These are phyloP conservation scores for Setomelanomma holmii DNA, from an alignment of 2,329 filamentous ascomycete species.

Conservation along the genomic window DNA sequence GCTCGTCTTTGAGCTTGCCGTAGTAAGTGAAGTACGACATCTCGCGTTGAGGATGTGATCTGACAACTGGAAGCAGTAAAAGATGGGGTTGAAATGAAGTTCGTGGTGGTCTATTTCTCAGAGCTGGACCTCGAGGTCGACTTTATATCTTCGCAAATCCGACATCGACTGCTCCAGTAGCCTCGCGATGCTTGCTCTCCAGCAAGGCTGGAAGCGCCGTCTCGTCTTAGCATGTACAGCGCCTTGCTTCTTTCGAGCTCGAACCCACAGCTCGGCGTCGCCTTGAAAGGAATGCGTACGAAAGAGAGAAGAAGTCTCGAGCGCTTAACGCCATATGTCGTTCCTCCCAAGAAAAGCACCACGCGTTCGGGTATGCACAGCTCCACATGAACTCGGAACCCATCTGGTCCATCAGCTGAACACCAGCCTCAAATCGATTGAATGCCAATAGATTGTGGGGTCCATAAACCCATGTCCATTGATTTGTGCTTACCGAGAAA, in stretches of 20 bases:
- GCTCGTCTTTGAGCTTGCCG: conserved; percentile 7
- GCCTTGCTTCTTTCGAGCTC: not conserved
- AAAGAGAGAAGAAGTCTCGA: too few species aligned
- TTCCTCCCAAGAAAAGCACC: not conserved
- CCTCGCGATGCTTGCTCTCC: too few species aligned
- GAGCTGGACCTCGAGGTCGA: not conserved
- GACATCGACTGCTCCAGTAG: too few species aligned
- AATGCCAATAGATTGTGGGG: too few species aligned
- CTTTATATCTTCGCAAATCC: not conserved
- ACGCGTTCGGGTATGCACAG: too few species aligned
- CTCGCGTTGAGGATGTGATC: not conserved
- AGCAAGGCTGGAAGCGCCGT: not conserved
- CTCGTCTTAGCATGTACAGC: not conserved
- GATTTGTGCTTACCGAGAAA: too few species aligned
- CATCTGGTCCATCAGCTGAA: too few species aligned
- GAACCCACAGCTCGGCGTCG: not conserved
- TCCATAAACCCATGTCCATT: too few species aligned
- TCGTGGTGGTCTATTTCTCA: not conserved
- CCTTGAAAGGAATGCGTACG: too few species aligned
- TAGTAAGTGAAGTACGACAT: conserved; percentile 9
- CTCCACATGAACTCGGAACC: too few species aligned
- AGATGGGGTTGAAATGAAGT: not conserved
- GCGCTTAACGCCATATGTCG: not conserved
- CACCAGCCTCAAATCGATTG: too few species aligned
- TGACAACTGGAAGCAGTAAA: not conserved